Conservation (phyloP, 495 filamentous ascomycete genomes). For the Aspergillus olivimuriae region DNA sequence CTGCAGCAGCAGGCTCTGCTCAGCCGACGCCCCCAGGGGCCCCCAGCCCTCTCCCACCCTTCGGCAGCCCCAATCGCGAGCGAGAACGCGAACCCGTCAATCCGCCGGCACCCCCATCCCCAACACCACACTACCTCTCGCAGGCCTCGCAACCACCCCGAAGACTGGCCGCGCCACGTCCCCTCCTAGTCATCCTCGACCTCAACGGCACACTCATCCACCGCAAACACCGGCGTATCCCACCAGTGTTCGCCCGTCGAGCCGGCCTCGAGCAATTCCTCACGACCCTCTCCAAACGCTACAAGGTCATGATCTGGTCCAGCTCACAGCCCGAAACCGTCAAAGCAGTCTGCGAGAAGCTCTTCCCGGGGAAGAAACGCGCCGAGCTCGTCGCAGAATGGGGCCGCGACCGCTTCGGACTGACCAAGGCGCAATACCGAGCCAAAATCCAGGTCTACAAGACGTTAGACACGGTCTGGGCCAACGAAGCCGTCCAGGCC, state of each 20-base stretch:
- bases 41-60: not conserved
- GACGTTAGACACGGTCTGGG: slow-evolving; percentile 67
- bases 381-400: slow-evolving; percentile 59
- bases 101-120: slow-evolving; percentile 23
- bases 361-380: slow-evolving; percentile 38
- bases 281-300: slow-evolving; percentile 54
- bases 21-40: not conserved
- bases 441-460: slow-evolving; percentile 85
- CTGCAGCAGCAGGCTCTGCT: not conserved
- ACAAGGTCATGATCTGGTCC: slow-evolving; percentile 85
- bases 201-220: slow-evolving; percentile 85
- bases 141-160: slow-evolving; percentile 30
- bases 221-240: slow-evolving; percentile 48
- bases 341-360: slow-evolving; percentile 44
- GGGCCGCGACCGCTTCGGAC: slow-evolving; percentile 72
- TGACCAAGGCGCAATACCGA: slow-evolving; percentile 56
- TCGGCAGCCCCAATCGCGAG: not conserved
- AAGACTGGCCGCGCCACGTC: slow-evolving; percentile 24
- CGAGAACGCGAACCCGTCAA: slow-evolving; percentile 12
- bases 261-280: slow-evolving; percentile 62
- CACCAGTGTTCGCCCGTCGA: slow-evolving; percentile 52
- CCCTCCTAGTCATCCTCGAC: slow-evolving; percentile 77
- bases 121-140: slow-evolving; percentile 38
- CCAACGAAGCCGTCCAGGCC: slow-evolving; percentile 40
- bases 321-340: slow-evolving; percentile 72